A percentile compares a stretch with the other conserved stretches of the same genome.
Conservation (phyloP, 345 rosid genomes). For the Eutrema heterophyllum region DNA sequence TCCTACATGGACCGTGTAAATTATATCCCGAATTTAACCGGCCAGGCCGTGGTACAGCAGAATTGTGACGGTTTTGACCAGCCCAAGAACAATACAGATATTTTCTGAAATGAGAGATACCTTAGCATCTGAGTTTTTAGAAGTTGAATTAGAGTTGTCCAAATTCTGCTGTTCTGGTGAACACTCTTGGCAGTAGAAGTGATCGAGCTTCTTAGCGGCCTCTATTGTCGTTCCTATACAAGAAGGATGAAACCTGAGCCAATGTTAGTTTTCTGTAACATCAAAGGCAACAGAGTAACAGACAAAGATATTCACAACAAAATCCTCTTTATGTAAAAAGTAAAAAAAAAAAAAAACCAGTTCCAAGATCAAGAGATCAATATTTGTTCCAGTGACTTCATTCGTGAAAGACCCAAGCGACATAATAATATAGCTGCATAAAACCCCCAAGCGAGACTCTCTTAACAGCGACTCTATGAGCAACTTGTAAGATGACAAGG, state of each 20-base stretch:
- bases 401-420: neutral
- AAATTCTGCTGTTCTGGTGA: slow-evolving; percentile 59
- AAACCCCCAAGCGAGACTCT: neutral
- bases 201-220: slow-evolving; percentile 77
- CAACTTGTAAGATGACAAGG: neutral
- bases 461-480: neutral
- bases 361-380: neutral
- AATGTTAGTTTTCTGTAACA: slow-evolving; percentile 36
- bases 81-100: neutral
- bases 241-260: slow-evolving; percentile 97
- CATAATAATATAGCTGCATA: neutral
- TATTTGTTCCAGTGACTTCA: neutral
- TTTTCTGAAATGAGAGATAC: slow-evolving; percentile 31
- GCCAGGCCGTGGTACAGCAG: neutral
- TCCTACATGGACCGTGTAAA: neutral
- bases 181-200: slow-evolving; percentile 84
- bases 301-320: neutral
- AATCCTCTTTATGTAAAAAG: neutral
- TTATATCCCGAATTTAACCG: neutral
- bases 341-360: neutral
- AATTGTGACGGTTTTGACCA: neutral
- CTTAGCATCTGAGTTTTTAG: slow-evolving; percentile 59
- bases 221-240: slow-evolving; percentile 87
- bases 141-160: slow-evolving; percentile 47
- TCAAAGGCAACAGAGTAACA: neutral